Base-by-base conservation (phyloP, 2,329 filamentous ascomycete genomes). In the Pseudopithomyces chartarum region DNA sequence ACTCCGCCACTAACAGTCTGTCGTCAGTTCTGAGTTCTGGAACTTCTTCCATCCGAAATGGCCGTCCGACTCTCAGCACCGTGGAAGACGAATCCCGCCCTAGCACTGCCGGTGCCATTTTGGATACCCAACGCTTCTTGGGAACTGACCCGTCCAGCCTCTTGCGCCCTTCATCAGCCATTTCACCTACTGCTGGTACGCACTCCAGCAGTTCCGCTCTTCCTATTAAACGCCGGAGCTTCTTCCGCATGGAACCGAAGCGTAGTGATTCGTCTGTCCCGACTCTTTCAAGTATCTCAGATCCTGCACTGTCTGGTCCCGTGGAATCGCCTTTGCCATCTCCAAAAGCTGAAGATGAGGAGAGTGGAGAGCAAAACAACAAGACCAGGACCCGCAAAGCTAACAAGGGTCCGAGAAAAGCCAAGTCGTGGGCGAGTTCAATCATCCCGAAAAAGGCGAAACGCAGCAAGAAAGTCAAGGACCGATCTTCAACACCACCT, bases 1-100 rank as follows among this genome's bases (percentile, higher is more conserved):
- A 94, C 72, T 91, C 88, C 1, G 82, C 91, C 33, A 90, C 90
- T 23, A 90, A 89, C 55, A 96, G 90, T 74, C 87, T 95, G 45
- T 92, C 90, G 4, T 96, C 91, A 0, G 81, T 94, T 40, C 80
- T 90, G 4, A 91, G 90, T 49, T 72, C 82, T 73, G 78, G 17
- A 80, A 77, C 59, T 79, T 80, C 20, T 73, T 73, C 78, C 15
- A 65, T 76, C 77, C 76, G 76, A 76, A 77, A 73, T 59, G 74
- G 61, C 13, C 72, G 73, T 6, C 71, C 72, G 1, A 71, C 72
- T 34, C 68, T 79, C 32, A 76, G 70, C 19, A 79, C 76, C 36
- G 68, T 77, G 34, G 78, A 78, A 57, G 71, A 78, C 48, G 78
- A 79, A 39, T 65, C 56, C 51, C 70, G 89, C 33, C 89, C 89